Percentiles rank a stretch among this genome's conserved stretches.
These are phyloP conservation scores for Penicillium lagena DNA, from an alignment of 495 filamentous ascomycete species.

Conservation along the genomic window DNA sequence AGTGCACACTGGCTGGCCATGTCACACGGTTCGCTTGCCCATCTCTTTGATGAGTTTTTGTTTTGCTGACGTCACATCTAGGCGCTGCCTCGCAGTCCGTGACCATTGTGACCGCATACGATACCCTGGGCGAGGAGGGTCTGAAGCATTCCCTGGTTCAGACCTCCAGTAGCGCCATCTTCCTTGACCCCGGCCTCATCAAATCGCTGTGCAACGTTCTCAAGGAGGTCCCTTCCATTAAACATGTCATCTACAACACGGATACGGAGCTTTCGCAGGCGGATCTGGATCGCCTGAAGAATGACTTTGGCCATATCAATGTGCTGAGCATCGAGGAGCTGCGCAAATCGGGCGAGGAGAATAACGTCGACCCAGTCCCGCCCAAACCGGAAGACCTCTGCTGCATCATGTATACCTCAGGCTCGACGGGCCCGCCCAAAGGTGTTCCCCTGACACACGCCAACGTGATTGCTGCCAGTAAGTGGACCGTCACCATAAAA, in stretches of 20 bases:
- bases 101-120: constrained; percentile 94
- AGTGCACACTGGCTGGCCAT: constrained; percentile 73
- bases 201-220: constrained; percentile 75
- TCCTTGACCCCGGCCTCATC: constrained; percentile 80
- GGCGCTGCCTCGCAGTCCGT: constrained; percentile 82
- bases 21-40: constrained; percentile 49
- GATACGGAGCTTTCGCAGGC: constrained; percentile 67
- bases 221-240: constrained; percentile 69
- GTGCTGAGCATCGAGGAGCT: constrained; percentile 84
- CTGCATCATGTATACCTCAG: constrained; percentile 99
- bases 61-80: constrained; percentile 4
- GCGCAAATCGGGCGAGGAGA: constrained; percentile 73
- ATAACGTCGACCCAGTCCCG: constrained; percentile 73
- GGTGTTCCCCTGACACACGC: constrained; percentile 87
- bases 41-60: not conserved
- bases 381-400: constrained; percentile 81
- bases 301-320: constrained; percentile 59
- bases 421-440: constrained; percentile 95
- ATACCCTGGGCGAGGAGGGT: constrained; percentile 92
- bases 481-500: constrained; percentile 16
- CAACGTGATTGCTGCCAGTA: constrained; percentile 83
- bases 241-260: constrained; percentile 85
- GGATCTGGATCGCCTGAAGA: constrained; percentile 74
- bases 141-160: constrained; percentile 86
- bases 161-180: constrained; percentile 80